A percentile compares a stretch with the other conserved stretches of the same genome.
phyloP scores from a whole-genome alignment of 2,329 filamentous ascomycete species.

The Diplodia intermedia region DNA sequence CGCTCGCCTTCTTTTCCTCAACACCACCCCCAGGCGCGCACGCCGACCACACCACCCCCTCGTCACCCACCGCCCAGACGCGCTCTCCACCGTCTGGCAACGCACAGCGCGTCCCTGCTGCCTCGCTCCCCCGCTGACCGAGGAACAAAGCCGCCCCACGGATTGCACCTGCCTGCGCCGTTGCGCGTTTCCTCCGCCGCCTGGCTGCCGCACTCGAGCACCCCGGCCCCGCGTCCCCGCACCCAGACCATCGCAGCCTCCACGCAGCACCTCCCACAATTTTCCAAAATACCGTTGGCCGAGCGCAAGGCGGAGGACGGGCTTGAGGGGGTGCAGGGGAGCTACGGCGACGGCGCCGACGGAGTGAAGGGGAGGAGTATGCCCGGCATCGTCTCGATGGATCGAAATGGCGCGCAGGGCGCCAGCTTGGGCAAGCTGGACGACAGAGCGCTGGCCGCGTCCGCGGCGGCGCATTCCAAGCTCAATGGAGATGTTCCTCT shows the following conservation, averaged over 20 bases:
- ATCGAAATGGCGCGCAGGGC: conserved; percentile 51
- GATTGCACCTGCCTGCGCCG: conserved; percentile 25
- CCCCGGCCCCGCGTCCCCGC: conserved; percentile 27
- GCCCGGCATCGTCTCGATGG: conserved; percentile 59
- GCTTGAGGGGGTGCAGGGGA: conserved; percentile 33
- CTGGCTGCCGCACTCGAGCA: conserved; percentile 27
- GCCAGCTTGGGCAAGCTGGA: conserved; percentile 38
- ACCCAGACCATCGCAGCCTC: conserved; percentile 11
- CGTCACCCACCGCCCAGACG: background rate
- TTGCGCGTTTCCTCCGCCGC: conserved; percentile 28
- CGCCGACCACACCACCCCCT: conserved; percentile 4
- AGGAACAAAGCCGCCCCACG: conserved; percentile 25
- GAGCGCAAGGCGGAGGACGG: conserved; percentile 31
- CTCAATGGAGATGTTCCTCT: conserved; percentile 29
- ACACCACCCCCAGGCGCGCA: conserved; percentile 25
- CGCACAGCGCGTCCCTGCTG: conserved; percentile 7
- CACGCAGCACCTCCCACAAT: conserved; percentile 17
- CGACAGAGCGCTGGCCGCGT: conserved; percentile 14
- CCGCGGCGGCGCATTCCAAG: conserved; percentile 22
- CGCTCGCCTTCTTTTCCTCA: conserved; percentile 18
- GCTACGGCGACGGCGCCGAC: conserved; percentile 44
- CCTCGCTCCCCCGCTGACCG: conserved; percentile 8
- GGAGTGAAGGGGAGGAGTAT: conserved; percentile 48
- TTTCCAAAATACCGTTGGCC: conserved; percentile 32
- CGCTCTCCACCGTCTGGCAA: background rate